phyloP scores from a whole-genome alignment of 805 yeast species.

The Osmozyma mogii region DNA sequence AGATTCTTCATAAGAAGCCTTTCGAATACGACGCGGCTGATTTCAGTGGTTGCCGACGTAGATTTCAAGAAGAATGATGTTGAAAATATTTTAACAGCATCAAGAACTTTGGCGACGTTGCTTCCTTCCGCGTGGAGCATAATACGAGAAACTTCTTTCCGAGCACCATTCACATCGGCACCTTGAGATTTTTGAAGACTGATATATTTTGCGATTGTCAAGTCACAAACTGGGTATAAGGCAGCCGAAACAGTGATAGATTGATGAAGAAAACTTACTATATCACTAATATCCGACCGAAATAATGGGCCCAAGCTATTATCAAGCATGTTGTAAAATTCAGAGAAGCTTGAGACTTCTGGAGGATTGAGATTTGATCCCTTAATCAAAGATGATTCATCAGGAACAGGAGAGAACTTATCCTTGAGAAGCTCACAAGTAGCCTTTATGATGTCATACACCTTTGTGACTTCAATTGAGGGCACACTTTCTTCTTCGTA shows the following conservation, averaged over 20 bases:
- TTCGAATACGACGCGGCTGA: conserved; percentile 20
- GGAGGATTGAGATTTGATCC: no score
- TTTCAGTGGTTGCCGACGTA: conserved; percentile 5
- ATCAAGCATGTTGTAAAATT: conserved; percentile 10
- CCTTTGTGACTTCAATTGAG: conserved; percentile 20
- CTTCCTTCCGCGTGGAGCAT: conserved; percentile 14
- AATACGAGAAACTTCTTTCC: conserved; percentile 21
- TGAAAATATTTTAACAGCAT: conserved; percentile 15
- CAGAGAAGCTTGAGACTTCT: conserved; percentile 5
- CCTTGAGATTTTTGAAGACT: conserved; percentile 14
- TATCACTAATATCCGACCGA: conserved; percentile 10
- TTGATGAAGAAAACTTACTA: conserved; percentile 12
- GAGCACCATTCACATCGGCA: conserved; percentile 8
- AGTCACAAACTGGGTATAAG: conserved; percentile 26
- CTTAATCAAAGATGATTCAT: not conserved
- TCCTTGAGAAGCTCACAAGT: conserved; percentile 10
- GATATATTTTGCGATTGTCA: conserved; percentile 25
- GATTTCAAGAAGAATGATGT: conserved; percentile 12
- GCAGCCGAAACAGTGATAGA: conserved; percentile 23
- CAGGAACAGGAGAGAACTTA: not conserved
- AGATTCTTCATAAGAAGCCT: conserved; percentile 21
- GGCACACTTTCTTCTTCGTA: conserved; percentile 8
- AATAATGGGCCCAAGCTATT: conserved; percentile 13
- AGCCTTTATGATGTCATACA: conserved; percentile 21
- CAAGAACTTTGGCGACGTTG: conserved; percentile 17